Evolutionary conservation across 768 basidiomycete species (phyloP), one percentile per base, ranked within the genome.

Genomic region (Podaxis sp.): DNA sequence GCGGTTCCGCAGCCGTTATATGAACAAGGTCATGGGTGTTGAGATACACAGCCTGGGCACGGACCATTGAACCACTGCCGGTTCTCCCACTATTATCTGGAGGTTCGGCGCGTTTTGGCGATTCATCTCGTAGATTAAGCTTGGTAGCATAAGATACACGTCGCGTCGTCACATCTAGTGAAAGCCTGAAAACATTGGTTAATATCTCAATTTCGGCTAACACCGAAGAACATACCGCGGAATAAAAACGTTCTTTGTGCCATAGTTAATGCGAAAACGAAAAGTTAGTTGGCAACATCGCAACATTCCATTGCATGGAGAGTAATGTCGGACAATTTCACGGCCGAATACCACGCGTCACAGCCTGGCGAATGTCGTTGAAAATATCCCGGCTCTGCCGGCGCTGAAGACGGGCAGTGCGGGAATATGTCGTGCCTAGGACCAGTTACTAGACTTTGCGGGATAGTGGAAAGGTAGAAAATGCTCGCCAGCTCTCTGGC

Each of bases 231-330:
- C 66, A 37, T 61, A 72, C 79, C 72, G 43, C 46, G 33, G 64
- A 56, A 63, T 66, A 55, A 63, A 12, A 47, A 57, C 70, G 70
- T 55, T 38, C 52, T 41, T 27, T 55, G 66, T 71, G 67, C 71
- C 76, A 69, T 71, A 71, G 57, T 68, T 73, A 74, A 77, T 77
- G 76, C 73, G 61, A 57, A 69, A 66, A 75, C 73, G 80, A 79
- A 84, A 77, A 80, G 80, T 78, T 72, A 79, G 77, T 77, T 76
- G 76, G 74, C 77, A 78, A 75, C 88, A 88, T 88, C 86, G 86
- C 86, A 82, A 89, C 89, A 90, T 90, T 87, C 87, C 88, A 90
- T 89, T 82, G 80, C 86, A 82, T 72, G 73, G 50, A 55, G 50
- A 29, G 43, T 29, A 24, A 36, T 41, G 37, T 15, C 13, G 46